phyloP scores from a whole-genome alignment of 495 filamentous ascomycete genomes.

The Clohesyomyces aquaticus region DNA sequence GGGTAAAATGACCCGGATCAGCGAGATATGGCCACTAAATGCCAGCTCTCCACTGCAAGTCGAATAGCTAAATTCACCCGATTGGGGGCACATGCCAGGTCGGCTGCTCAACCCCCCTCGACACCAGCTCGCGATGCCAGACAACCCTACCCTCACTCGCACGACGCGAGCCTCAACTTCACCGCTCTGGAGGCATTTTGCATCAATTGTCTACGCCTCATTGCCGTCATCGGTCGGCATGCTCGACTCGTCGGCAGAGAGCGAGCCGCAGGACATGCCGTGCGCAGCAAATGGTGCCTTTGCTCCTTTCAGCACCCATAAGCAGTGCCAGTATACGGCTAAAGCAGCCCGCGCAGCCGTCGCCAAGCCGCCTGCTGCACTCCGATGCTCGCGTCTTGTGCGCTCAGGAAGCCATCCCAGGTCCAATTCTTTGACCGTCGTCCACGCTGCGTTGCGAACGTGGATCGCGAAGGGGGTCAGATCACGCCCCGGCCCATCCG shows the following conservation, averaged over 20 bases:
- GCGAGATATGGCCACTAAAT: conserved; percentile 17
- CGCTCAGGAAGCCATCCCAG: background rate
- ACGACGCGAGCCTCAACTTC: background rate
- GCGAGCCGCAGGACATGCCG: too few species aligned
- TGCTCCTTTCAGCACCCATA: too few species aligned
- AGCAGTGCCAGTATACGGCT: too few species aligned
- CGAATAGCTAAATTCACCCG: too few species aligned
- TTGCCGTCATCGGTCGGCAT: background rate
- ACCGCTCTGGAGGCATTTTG: background rate
- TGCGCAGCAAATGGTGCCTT: too few species aligned
- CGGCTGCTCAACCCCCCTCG: background rate
- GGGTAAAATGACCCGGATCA: background rate
- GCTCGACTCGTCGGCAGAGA: background rate
- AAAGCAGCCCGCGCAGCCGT: conserved; percentile 29
- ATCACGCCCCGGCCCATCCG: background rate
- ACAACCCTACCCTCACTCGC: background rate
- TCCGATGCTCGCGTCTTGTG: background rate
- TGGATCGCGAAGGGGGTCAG: background rate
- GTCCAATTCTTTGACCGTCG: background rate
- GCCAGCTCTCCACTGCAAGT: too few species aligned
- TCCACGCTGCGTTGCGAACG: background rate
- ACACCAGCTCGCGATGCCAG: conserved; percentile 5
- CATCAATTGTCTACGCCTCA: background rate
- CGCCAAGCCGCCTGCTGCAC: conserved; percentile 2
- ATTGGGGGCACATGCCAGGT: background rate